These are phyloP conservation scores for Candida arabinofermentans DNA, from an alignment of 805 yeast species.

Conservation along the genomic window DNA sequence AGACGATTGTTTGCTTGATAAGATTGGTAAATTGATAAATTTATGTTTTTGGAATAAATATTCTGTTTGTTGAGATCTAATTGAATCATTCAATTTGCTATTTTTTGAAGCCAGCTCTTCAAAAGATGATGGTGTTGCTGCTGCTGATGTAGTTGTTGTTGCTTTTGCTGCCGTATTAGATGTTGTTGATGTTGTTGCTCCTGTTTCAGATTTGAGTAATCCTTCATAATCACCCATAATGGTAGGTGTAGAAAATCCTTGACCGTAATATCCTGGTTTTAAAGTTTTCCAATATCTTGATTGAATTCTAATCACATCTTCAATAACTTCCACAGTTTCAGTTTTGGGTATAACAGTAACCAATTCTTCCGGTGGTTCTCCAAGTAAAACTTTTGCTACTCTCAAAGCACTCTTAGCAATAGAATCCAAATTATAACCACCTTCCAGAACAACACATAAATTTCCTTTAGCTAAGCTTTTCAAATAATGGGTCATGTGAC, in stretches of 20 bases:
- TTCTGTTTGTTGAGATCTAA: conserved; percentile 66
- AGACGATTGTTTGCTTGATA: conserved; percentile 38
- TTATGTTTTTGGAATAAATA: conserved; percentile 50
- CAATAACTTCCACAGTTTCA: conserved; percentile 76
- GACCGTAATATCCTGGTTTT: conserved; percentile 55
- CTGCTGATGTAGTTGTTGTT: no score
- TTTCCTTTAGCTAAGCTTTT: conserved; percentile 87
- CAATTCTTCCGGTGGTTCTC: conserved; percentile 90
- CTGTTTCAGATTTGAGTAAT: conserved; percentile 37
- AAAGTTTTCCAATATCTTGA: conserved; percentile 85
- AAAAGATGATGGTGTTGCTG: conserved; percentile 26
- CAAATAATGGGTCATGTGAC: conserved; percentile 90
- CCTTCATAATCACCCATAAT: conserved; percentile 31
- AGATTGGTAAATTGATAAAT: conserved; percentile 67
- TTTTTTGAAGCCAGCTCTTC: conserved; percentile 38
- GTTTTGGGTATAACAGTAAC: conserved; percentile 62
- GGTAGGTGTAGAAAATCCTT: conserved; percentile 28
- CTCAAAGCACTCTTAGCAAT: conserved; percentile 88
- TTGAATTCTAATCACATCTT: conserved; percentile 75
- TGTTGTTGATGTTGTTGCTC: no score
- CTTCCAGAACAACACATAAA: conserved; percentile 86
- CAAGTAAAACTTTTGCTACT: conserved; percentile 85
- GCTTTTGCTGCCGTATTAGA: conserved; percentile 31
- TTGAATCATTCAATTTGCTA: conserved; percentile 61
- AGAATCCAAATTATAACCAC: conserved; percentile 92